Conservation (phyloP, 257 asterid genomes). For the Gentiana dahurica region DNA sequence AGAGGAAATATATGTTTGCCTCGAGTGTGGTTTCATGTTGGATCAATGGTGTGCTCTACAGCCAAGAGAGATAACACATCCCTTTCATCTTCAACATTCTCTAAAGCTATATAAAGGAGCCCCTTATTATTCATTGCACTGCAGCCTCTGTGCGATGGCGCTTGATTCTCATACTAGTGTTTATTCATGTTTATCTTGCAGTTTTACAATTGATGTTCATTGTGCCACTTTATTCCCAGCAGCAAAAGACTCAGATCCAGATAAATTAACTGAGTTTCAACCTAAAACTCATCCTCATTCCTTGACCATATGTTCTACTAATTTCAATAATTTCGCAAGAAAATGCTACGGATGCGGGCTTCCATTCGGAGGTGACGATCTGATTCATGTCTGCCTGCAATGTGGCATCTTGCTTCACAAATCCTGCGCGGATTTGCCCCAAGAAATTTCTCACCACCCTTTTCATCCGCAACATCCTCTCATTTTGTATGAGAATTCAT, state of each 20-base stretch:
- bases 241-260: too few species aligned
- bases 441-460: not conserved
- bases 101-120: not conserved
- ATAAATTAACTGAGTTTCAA: not conserved
- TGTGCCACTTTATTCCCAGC: not conserved
- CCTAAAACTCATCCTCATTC: not conserved
- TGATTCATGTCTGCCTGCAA: not conserved
- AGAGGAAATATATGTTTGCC: not conserved
- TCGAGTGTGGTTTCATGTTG: not conserved
- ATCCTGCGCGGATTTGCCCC: not conserved
- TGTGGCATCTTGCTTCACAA: not conserved
- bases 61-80: not conserved
- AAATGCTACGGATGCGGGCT: not conserved
- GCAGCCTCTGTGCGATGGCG: not conserved
- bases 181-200: not conserved
- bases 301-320: too few species aligned
- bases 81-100: not conserved
- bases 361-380: not conserved
- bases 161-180: not conserved
- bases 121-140: not conserved
- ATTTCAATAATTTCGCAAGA: not conserved
- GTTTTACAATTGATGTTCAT: not conserved
- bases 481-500: not conserved
- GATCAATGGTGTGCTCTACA: not conserved
- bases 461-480: constrained; percentile 3